Evolutionary conservation across 1,284 basidiomycete species (phyloP).

Genomic region (Phlebopus sp.): DNA sequence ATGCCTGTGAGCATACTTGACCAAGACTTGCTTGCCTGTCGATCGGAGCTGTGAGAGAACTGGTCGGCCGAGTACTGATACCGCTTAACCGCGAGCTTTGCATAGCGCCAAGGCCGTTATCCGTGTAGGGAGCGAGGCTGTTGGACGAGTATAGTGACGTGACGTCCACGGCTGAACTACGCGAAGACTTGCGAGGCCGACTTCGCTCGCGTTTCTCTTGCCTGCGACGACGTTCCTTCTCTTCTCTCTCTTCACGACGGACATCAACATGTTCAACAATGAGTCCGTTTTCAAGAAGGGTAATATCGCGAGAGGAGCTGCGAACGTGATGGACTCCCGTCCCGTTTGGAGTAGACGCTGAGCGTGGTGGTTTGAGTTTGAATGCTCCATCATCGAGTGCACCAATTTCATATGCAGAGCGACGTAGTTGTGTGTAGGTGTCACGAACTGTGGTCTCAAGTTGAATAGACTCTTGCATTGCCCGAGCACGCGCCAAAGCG

Average conservation of each 20-base stretch:
- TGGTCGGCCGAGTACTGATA: slow-evolving; percentile 58
- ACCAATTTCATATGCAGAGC: slow-evolving; percentile 67
- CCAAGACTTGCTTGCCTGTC: slow-evolving; percentile 56
- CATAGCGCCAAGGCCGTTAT: slow-evolving; percentile 51
- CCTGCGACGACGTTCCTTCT: slow-evolving; percentile 58
- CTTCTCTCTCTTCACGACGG: slow-evolving; percentile 74
- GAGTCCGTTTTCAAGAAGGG: slow-evolving; percentile 80
- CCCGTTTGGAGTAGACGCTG: slow-evolving; percentile 38
- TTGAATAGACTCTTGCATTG: slow-evolving; percentile 71
- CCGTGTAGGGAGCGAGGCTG: slow-evolving; percentile 54
- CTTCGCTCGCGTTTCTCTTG: slow-evolving; percentile 58
- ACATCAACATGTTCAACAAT: slow-evolving; percentile 84
- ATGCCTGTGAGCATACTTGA: slow-evolving; percentile 69
- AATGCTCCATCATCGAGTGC: slow-evolving; percentile 54
- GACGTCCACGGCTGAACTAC: slow-evolving; percentile 64
- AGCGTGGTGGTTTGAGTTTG: slow-evolving; percentile 62
- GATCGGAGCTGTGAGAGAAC: slow-evolving; percentile 58
- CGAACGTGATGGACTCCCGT: slow-evolving; percentile 39
- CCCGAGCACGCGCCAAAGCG: slow-evolving; percentile 66
- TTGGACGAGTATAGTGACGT: slow-evolving; percentile 66
- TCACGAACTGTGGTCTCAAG: slow-evolving; percentile 74
- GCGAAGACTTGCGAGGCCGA: slow-evolving; percentile 68
- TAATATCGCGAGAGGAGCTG: slow-evolving; percentile 66
- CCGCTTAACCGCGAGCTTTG: slow-evolving; percentile 63
- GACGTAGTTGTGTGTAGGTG: slow-evolving; percentile 71